phyloP scores from a whole-genome alignment of 306 rosid species.

The Geum urbanum region DNA sequence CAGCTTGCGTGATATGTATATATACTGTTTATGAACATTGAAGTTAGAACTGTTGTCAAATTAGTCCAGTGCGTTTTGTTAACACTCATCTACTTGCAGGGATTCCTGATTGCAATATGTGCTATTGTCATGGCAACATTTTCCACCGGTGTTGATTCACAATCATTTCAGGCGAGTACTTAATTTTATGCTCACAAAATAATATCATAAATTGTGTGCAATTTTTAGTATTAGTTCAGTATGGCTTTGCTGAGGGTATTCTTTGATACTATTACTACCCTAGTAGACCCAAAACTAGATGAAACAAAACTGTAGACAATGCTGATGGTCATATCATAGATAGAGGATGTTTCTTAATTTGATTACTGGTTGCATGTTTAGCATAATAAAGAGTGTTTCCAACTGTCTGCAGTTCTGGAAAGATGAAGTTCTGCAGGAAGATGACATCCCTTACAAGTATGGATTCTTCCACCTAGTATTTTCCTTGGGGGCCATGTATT shows the following conservation, averaged over 20 bases:
- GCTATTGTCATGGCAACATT: constrained; percentile 80
- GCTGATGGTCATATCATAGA: neutral
- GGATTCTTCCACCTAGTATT: constrained; percentile 79
- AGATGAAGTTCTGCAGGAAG: constrained; percentile 44
- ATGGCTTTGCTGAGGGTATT: neutral
- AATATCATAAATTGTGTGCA: neutral
- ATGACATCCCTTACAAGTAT: constrained; percentile 64
- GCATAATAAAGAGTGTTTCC: neutral
- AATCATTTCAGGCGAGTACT: constrained; percentile 66
- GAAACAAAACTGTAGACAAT: neutral
- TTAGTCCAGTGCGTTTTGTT: neutral
- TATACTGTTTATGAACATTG: neutral
- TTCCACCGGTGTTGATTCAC: constrained; percentile 87
- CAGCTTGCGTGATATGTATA: neutral
- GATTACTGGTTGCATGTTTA: neutral
- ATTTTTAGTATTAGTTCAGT: neutral
- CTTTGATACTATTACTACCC: neutral
- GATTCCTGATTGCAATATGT: constrained; percentile 71
- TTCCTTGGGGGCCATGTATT: constrained; percentile 87
- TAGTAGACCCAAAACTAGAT: neutral
- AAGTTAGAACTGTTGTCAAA: neutral
- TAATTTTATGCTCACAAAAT: neutral
- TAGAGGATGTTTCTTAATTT: neutral
- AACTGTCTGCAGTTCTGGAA: constrained; percentile 48
- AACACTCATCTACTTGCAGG: constrained; percentile 36